phyloP scores from a whole-genome alignment of 495 filamentous ascomycete species.

The Aspergillus taichungensis region DNA sequence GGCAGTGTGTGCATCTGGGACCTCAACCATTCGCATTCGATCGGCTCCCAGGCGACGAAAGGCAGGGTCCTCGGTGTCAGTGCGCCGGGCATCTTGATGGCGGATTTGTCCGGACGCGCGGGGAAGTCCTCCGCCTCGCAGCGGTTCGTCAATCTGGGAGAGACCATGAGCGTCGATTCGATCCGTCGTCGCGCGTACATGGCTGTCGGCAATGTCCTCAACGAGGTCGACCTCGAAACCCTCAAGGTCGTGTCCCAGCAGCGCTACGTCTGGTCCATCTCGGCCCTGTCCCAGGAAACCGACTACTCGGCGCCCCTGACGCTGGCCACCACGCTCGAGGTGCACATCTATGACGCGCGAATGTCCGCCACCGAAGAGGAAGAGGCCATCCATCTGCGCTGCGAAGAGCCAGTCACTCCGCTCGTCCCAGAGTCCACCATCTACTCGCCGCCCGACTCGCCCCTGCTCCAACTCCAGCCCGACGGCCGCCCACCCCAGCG shows the following conservation, averaged over 20 bases:
- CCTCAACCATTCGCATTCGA: conserved; percentile 49
- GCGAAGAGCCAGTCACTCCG: conserved; percentile 24
- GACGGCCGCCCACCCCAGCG: conserved; percentile 34
- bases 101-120: conserved; percentile 32
- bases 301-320: conserved; percentile 65
- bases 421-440: conserved; percentile 23
- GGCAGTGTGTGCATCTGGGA: conserved; percentile 84
- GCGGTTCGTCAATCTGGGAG: conserved; percentile 63
- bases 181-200: conserved; percentile 62
- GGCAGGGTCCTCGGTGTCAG: conserved; percentile 60
- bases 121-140: conserved; percentile 34
- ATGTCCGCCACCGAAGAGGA: conserved; percentile 34
- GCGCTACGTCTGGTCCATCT: conserved; percentile 75
- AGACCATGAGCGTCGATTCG: conserved; percentile 77
- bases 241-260: conserved; percentile 62
- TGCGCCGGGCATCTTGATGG: conserved; percentile 52
- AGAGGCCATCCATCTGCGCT: conserved; percentile 33
- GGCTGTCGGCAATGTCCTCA: conserved; percentile 64
- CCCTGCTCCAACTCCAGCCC: conserved; percentile 29
- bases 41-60: conserved; percentile 31
- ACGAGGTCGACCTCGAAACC: conserved; percentile 77
- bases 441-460: conserved; percentile 31
- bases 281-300: conserved; percentile 69
- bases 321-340: conserved; percentile 70
- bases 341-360: conserved; percentile 80